These are phyloP conservation scores for Lepiota subincarnata DNA, from an alignment of 768 basidiomycete genomes.

Conservation along the genomic window DNA sequence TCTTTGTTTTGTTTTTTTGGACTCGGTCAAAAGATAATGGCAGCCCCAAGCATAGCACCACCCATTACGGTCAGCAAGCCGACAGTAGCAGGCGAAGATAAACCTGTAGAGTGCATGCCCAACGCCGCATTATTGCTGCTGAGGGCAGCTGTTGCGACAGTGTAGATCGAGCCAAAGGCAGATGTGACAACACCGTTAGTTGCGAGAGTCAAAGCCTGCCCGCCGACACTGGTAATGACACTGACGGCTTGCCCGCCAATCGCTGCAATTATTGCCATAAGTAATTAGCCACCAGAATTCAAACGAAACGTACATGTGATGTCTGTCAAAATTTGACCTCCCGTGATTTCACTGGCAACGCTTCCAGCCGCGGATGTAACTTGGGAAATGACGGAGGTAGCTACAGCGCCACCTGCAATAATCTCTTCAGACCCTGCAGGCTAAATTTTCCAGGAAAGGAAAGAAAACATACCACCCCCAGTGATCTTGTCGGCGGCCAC, in stretches of 20 bases:
- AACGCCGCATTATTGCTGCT: constrained; percentile 16
- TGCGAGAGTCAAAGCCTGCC: constrained; percentile 58
- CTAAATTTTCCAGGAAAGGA: not conserved
- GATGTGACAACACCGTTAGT: constrained; percentile 40
- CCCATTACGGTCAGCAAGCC: constrained; percentile 33
- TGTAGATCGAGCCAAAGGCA: constrained; percentile 51
- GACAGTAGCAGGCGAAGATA: constrained; percentile 26
- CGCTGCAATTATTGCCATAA: constrained; percentile 30
- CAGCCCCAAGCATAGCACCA: constrained; percentile 38
- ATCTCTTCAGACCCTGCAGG: not conserved
- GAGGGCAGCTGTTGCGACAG: constrained; percentile 36
- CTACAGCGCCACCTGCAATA: constrained; percentile 27
- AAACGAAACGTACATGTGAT: constrained; percentile 36
- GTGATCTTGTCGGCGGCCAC: constrained; percentile 19
- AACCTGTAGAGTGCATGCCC: constrained; percentile 21
- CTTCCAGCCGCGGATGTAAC: constrained; percentile 27
- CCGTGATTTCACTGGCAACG: constrained; percentile 24
- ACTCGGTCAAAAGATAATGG: constrained; percentile 28
- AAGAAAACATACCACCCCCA: constrained; percentile 22
- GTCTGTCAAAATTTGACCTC: constrained; percentile 28
- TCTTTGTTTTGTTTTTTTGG: not conserved
- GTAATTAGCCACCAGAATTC: not conserved
- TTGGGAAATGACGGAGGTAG: constrained; percentile 34
- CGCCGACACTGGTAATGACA: constrained; percentile 55
- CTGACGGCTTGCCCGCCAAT: constrained; percentile 49